Conservation (phyloP, 768 basidiomycete genomes). For the Lentinula edodes region DNA sequence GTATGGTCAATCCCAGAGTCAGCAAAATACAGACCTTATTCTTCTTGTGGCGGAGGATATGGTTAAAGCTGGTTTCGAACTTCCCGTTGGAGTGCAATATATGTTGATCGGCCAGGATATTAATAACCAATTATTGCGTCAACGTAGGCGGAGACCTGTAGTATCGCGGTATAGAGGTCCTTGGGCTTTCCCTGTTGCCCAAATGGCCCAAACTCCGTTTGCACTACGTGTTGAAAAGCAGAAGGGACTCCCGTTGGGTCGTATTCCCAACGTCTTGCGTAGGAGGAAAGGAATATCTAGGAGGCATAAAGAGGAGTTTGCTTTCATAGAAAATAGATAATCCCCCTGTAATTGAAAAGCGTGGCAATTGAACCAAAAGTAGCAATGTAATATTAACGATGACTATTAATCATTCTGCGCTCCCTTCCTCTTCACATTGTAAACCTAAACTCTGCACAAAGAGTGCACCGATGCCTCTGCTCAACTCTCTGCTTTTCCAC, state of each 20-base stretch:
- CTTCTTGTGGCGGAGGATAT: conserved; percentile 33
- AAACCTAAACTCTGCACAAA: conserved; percentile 34
- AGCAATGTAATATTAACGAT: background rate
- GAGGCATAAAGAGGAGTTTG: background rate
- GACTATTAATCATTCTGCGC: too few species aligned
- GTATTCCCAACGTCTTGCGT: background rate
- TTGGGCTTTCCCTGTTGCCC: conserved; percentile 2
- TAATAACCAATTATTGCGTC: background rate
- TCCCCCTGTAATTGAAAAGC: background rate
- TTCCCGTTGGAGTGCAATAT: conserved; percentile 34
- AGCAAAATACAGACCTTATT: conserved; percentile 26
- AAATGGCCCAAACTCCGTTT: background rate
- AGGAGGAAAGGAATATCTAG: background rate
- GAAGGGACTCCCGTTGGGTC: conserved; percentile 6
- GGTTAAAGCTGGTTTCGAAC: conserved; percentile 28
- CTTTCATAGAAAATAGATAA: background rate
- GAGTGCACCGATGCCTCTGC: conserved; percentile 17
- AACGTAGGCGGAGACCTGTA: too few species aligned
- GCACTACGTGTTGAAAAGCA: background rate
- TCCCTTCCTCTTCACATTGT: background rate
- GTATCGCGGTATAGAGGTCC: background rate
- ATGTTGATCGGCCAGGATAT: conserved; percentile 30
- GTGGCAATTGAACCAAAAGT: background rate
- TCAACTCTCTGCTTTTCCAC: conserved; percentile 37
- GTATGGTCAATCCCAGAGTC: conserved; percentile 16